Conservation (phyloP, 1,139 yeast genomes). For the Candida tetrigidarum region DNA sequence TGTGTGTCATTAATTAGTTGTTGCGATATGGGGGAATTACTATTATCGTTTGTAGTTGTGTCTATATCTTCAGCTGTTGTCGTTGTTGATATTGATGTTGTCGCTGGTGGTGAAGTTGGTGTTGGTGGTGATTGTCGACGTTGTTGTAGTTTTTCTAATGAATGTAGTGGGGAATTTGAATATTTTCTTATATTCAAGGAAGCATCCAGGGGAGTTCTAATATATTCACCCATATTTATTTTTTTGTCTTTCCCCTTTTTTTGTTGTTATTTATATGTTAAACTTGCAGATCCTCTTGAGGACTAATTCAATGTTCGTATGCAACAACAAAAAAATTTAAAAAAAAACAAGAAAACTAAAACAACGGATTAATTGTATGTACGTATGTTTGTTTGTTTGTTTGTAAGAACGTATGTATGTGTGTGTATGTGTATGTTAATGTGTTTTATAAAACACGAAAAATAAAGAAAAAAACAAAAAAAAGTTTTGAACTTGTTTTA, state of each 20-base stretch:
- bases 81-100: not conserved
- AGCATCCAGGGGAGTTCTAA: not conserved
- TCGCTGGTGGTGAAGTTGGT: no score
- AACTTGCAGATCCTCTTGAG: not conserved
- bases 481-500: not conserved
- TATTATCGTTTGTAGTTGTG: not conserved
- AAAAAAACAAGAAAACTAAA: no score
- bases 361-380: no score
- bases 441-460: no score
- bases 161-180: not conserved
- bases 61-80: not conserved
- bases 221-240: conserved; percentile 1
- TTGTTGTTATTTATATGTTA: not conserved
- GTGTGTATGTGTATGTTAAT: no score
- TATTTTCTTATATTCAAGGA: not conserved
- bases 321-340: no score
- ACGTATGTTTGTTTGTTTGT: no score
- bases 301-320: no score
- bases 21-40: conserved; percentile 1
- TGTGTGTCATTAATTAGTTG: conserved; percentile 5
- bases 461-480: not conserved
- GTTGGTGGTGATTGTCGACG: no score
- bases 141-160: conserved; percentile 1
- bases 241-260: not conserved
- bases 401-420: no score